Evolutionary conservation across 805 yeast species (phyloP).

Genomic region (Wickerhamiella azyma): DNA sequence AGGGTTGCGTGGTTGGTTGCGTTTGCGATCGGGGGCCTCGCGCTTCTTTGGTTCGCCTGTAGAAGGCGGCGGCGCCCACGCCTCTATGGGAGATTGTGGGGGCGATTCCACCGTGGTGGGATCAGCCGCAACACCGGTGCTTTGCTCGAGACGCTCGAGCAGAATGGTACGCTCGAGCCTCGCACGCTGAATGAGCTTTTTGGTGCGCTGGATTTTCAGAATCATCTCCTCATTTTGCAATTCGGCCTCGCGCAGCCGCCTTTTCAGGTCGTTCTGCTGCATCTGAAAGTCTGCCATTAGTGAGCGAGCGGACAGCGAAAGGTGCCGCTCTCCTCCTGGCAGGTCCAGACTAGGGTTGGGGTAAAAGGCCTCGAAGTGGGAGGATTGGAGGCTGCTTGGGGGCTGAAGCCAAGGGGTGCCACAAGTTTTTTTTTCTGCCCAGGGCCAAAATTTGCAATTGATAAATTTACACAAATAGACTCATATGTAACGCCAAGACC

Average conservation of each 20-base stretch:
- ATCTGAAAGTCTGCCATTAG: background rate
- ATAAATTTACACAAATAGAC: too few relatives aligned
- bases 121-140: constrained; percentile 16
- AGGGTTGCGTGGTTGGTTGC: constrained; percentile 52
- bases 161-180: constrained; percentile 73
- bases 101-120: constrained; percentile 15
- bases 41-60: constrained; percentile 2
- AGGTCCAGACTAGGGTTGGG: too few relatives aligned
- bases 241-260: constrained; percentile 57
- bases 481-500: too few relatives aligned
- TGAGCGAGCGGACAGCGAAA: background rate
- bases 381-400: too few relatives aligned
- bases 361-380: too few relatives aligned
- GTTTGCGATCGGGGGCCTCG: constrained; percentile 12
- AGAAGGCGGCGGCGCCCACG: background rate
- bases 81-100: constrained; percentile 8
- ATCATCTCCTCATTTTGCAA: constrained; percentile 64
- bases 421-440: too few relatives aligned
- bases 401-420: too few relatives aligned
- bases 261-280: constrained; percentile 55
- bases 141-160: constrained; percentile 58
- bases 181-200: constrained; percentile 59
- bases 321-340: too few relatives aligned
- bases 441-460: too few relatives aligned
- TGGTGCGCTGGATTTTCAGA: constrained; percentile 62